Percentiles rank a stretch among this genome's conserved stretches.
Conservation (phyloP, 331 rosid species). For the Ulmus americana region DNA sequence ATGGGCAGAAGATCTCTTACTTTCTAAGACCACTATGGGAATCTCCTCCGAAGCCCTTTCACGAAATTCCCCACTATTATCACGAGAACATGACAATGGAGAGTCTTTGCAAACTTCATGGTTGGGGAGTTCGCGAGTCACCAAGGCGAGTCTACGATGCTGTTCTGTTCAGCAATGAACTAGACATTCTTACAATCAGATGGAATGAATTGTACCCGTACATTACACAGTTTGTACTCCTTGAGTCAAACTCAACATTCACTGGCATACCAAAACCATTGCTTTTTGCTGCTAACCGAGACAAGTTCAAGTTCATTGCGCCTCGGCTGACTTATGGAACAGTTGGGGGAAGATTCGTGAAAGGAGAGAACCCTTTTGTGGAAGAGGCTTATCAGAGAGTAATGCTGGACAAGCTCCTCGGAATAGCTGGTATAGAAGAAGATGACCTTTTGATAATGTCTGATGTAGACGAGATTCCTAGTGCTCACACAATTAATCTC, state of each 20-base stretch:
- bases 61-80: constrained; percentile 76
- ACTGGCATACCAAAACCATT: constrained; percentile 63
- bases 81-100: constrained; percentile 68
- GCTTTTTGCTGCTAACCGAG: constrained; percentile 52
- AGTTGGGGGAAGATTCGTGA: constrained; percentile 67
- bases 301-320: constrained; percentile 55
- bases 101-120: constrained; percentile 76
- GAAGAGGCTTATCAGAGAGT: constrained; percentile 94
- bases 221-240: constrained; percentile 68
- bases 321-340: constrained; percentile 57
- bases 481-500: constrained; percentile 80
- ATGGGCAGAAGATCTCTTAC: constrained; percentile 82
- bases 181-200: constrained; percentile 71
- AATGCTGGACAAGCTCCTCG: constrained; percentile 68
- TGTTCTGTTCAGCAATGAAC: constrained; percentile 74
- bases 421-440: constrained; percentile 72
- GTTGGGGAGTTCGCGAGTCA: constrained; percentile 74
- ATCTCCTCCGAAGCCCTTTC: constrained; percentile 77
- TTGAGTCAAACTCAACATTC: constrained; percentile 86
- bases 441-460: constrained; percentile 92
- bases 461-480: constrained; percentile 94
- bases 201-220: constrained; percentile 83
- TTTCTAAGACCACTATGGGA: constrained; percentile 92
- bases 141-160: constrained; percentile 90
- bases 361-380: constrained; percentile 67